Percentiles rank a stretch among this genome's conserved stretches.
phyloP scores from a whole-genome alignment of 495 filamentous ascomycete genomes.

The Ramalina peruviana region DNA sequence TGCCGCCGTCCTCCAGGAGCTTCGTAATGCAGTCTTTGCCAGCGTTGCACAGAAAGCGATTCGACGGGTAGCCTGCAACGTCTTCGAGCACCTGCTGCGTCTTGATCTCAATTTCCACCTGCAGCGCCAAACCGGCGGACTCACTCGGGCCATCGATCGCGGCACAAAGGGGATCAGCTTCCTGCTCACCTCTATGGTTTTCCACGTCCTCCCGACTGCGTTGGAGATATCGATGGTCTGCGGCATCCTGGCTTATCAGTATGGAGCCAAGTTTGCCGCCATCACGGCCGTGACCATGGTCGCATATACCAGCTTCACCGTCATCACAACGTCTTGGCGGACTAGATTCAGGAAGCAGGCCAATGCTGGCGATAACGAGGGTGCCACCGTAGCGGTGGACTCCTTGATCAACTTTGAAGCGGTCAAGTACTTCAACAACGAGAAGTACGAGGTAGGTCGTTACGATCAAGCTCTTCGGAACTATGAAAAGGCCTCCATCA shows the following conservation, averaged over 20 bases:
- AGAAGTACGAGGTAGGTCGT: conserved; percentile 78
- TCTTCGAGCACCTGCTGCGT: conserved; percentile 79
- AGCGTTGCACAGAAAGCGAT: conserved; percentile 96
- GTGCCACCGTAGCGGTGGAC: conserved; percentile 89
- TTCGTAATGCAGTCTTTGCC: conserved; percentile 91
- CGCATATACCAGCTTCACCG: conserved; percentile 87
- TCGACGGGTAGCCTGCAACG: conserved; percentile 74
- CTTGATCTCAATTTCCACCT: conserved; percentile 91
- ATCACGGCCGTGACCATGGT: conserved; percentile 87
- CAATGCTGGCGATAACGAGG: conserved; percentile 91
- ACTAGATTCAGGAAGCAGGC: conserved; percentile 91
- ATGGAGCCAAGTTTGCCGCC: conserved; percentile 77
- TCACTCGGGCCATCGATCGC: conserved; percentile 89
- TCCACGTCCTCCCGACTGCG: conserved; percentile 88
- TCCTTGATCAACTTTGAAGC: conserved; percentile 97
- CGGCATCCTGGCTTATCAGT: conserved; percentile 84
- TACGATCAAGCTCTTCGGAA: conserved; percentile 76
- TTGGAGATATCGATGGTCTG: conserved; percentile 92
- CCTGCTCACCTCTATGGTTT: conserved; percentile 92
- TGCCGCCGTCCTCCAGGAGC: conserved; percentile 74
- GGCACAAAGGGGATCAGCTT: conserved; percentile 98
- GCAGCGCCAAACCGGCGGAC: conserved; percentile 80
- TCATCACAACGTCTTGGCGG: conserved; percentile 87
- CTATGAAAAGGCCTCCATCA: conserved; percentile 92
- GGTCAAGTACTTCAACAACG: conserved; percentile 99